Evolutionary conservation across 495 filamentous ascomycete genomes (phyloP).

Genomic region (Tuber indicum): DNA sequence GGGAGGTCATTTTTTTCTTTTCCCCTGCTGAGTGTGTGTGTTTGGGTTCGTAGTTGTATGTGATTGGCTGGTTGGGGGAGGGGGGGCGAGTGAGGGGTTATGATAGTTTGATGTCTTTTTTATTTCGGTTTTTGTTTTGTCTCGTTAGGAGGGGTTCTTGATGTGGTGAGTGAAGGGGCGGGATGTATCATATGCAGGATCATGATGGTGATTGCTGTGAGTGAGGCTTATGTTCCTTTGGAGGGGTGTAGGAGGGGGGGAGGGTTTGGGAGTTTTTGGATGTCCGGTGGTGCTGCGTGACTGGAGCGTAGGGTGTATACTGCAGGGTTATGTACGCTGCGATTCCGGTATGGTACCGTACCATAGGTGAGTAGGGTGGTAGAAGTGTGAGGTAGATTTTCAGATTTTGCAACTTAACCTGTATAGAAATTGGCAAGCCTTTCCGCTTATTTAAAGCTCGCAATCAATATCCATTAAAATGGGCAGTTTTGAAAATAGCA

Average conservation of each 20-base stretch:
- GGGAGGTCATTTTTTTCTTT: constrained; percentile 3
- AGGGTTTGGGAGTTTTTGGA: background rate
- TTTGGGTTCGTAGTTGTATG: background rate
- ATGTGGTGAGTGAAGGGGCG: background rate
- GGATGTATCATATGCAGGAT: background rate
- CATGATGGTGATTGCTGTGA: background rate
- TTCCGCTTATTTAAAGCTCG: background rate
- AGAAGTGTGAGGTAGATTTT: background rate
- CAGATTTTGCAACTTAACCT: background rate
- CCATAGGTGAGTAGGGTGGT: background rate
- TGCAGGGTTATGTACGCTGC: background rate
- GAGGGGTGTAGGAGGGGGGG: background rate
- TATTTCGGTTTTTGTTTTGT: background rate
- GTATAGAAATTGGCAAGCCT: background rate
- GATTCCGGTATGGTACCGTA: background rate
- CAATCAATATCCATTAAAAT: background rate
- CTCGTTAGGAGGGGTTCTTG: background rate
- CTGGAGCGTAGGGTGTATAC: background rate
- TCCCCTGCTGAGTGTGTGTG: background rate
- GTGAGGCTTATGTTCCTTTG: background rate
- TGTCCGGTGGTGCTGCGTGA: background rate
- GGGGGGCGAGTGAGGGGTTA: background rate
- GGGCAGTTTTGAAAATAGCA: background rate
- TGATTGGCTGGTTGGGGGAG: background rate
- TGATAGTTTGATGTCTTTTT: background rate